Evolutionary conservation across 495 filamentous ascomycete genomes (phyloP).

Genomic region (Ascodesmis nigricans): DNA sequence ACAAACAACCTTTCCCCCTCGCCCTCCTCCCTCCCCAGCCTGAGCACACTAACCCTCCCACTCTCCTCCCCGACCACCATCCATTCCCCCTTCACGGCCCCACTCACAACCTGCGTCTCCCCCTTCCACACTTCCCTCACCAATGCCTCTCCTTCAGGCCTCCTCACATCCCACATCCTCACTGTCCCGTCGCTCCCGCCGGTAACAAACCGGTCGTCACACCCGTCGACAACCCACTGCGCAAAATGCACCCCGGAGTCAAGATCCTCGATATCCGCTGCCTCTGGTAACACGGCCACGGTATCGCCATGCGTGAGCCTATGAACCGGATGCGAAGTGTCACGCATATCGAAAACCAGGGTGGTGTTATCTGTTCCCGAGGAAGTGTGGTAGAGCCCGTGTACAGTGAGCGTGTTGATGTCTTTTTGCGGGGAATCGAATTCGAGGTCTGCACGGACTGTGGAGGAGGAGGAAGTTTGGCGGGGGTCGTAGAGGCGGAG

Average conservation of each 20-base stretch:
- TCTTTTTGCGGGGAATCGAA: conserved; percentile 59
- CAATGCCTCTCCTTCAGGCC: conserved; percentile 34
- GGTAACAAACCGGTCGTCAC: conserved; percentile 59
- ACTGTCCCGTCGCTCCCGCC: conserved; percentile 74
- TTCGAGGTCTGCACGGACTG: conserved; percentile 17
- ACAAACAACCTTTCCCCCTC: conserved; percentile 1
- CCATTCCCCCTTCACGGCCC: conserved; percentile 11
- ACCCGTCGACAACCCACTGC: conserved; percentile 40
- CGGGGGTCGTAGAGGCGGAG: conserved; percentile 1
- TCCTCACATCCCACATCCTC: conserved; percentile 62
- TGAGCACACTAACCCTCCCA: conserved; percentile 15
- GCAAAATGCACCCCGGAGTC: conserved; percentile 69
- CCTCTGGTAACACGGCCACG: conserved; percentile 22
- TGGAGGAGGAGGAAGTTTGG: neutral
- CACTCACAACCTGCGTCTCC: conserved; percentile 29
- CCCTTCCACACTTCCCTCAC: conserved; percentile 36
- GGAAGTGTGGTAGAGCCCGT: conserved; percentile 41
- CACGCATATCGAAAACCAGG: conserved; percentile 67
- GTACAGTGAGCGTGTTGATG: conserved; percentile 60
- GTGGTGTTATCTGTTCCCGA: conserved; percentile 66
- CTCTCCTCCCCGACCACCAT: conserved; percentile 16
- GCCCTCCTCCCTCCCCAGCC: conserved; percentile 5
- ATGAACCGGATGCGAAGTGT: conserved; percentile 35
- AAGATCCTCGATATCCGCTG: conserved; percentile 35
- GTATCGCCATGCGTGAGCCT: conserved; percentile 40